A percentile compares a stretch with the other conserved stretches of the same genome.
phyloP scores from a whole-genome alignment of 1,139 yeast species.

The Kurtzmaniella quercitrusa region DNA sequence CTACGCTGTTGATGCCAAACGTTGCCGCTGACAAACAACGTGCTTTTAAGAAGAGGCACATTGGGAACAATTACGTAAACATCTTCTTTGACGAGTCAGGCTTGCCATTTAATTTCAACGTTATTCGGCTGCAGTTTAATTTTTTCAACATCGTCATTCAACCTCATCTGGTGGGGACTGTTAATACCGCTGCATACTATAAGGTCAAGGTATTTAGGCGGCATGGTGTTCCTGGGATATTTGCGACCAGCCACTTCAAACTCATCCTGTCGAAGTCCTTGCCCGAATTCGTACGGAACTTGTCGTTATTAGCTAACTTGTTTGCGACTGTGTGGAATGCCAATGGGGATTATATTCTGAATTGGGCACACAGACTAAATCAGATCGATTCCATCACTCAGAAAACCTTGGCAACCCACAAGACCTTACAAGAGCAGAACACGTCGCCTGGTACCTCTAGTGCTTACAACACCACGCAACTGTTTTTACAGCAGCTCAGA shows the following conservation, averaged over 20 bases:
- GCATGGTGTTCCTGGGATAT: slow-evolving; percentile 70
- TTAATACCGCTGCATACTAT: slow-evolving; percentile 1
- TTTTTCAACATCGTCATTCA: slow-evolving; percentile 75
- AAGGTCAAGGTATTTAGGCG: slow-evolving; percentile 62
- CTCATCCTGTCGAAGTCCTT: slow-evolving; percentile 57
- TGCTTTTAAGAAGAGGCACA: slow-evolving; percentile 72
- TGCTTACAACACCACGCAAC: slow-evolving; percentile 18
- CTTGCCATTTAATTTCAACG: slow-evolving; percentile 61
- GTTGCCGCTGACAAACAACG: slow-evolving; percentile 38
- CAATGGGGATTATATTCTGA: slow-evolving; percentile 49
- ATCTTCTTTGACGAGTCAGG: slow-evolving; percentile 75
- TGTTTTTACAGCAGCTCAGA: slow-evolving; percentile 27
- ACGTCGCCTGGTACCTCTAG: slow-evolving; percentile 1
- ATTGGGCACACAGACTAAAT: slow-evolving; percentile 64
- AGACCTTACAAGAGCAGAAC: slow-evolving; percentile 17
- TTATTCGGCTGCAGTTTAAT: slow-evolving; percentile 75
- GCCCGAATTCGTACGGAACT: slow-evolving; percentile 60
- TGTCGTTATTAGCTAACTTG: slow-evolving; percentile 62
- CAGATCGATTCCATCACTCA: slow-evolving; percentile 51
- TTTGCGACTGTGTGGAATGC: slow-evolving; percentile 75
- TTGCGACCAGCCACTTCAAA: slow-evolving; percentile 74
- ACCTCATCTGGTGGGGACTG: slow-evolving; percentile 42
- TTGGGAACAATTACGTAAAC: slow-evolving; percentile 82
- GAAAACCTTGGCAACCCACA: slow-evolving; percentile 32
- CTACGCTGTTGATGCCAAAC: slow-evolving; percentile 76